Percentiles rank a stretch among this genome's conserved stretches.
Conservation (phyloP, 1,139 yeast genomes). For the Sugiyamaella neomexicana region DNA sequence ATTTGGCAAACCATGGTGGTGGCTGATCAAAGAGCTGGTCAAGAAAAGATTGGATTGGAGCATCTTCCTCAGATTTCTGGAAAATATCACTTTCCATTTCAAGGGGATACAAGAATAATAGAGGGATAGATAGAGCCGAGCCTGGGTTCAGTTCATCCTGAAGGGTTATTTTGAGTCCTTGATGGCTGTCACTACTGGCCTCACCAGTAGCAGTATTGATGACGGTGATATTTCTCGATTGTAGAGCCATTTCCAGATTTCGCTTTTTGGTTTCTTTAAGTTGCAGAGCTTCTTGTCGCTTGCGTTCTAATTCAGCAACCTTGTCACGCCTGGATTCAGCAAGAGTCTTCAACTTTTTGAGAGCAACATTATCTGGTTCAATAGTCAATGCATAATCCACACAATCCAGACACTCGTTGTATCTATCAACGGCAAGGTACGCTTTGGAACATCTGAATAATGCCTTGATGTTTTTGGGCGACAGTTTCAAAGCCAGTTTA, state of each 20-base stretch:
- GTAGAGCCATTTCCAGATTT: conserved; percentile 43
- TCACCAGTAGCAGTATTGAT: conserved; percentile 26
- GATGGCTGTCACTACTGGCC: conserved; percentile 22
- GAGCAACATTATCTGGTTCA: conserved; percentile 58
- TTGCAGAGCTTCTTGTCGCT: conserved; percentile 42
- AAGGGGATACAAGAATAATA: conserved; percentile 78
- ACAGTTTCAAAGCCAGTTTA: conserved; percentile 62
- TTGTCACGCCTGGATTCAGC: conserved; percentile 38
- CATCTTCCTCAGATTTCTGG: conserved; percentile 67
- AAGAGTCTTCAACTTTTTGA: conserved; percentile 38
- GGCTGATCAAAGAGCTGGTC: conserved; percentile 60
- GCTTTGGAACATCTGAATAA: conserved; percentile 84
- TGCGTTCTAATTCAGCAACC: conserved; percentile 31
- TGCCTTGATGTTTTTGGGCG: conserved; percentile 77
- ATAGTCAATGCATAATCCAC: conserved; percentile 61
- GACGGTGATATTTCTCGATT: conserved; percentile 29
- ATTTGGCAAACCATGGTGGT: conserved; percentile 61
- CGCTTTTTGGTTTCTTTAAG: conserved; percentile 34
- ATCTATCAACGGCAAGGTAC: conserved; percentile 61
- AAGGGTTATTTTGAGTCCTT: conserved; percentile 41
- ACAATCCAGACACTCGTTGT: conserved; percentile 71
- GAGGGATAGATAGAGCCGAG: conserved; percentile 78
- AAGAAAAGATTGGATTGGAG: conserved; percentile 48
- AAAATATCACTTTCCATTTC: conserved; percentile 82
- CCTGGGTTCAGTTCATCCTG: conserved; percentile 74